phyloP scores from a whole-genome alignment of 129 eudicot genomes.

The Escallonia rubra region DNA sequence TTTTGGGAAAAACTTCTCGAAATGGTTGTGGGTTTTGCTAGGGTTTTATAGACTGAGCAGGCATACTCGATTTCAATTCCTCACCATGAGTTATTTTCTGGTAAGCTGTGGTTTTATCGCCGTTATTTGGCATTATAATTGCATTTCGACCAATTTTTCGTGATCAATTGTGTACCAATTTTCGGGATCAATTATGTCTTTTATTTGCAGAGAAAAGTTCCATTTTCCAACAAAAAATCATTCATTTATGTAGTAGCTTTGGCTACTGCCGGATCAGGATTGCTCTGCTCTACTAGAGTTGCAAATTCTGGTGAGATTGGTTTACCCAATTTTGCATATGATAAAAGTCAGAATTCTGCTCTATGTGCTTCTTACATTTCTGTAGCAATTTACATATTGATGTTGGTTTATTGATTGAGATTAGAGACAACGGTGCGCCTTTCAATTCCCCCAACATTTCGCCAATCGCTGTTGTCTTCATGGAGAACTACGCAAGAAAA shows the following conservation, averaged over 20 bases:
- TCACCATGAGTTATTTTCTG: no score
- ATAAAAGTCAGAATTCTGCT: no score
- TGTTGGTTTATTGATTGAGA: conserved; percentile 8
- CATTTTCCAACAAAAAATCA: conserved; percentile 19
- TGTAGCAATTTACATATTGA: conserved; percentile 9
- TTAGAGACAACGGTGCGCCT: conserved; percentile 37
- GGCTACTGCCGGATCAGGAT: conserved; percentile 59
- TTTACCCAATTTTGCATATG: background rate
- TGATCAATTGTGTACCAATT: background rate
- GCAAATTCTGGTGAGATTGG: conserved; percentile 33
- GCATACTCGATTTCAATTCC: no score
- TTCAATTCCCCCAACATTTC: conserved; percentile 25
- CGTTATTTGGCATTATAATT: no score
- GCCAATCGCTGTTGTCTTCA: conserved; percentile 24
- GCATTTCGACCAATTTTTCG: background rate
- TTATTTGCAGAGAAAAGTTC: conserved; percentile 38
- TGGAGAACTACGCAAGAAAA: conserved; percentile 28
- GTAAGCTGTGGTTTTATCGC: no score
- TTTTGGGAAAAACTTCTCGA: no score
- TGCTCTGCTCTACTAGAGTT: conserved; percentile 22
- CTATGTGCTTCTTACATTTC: conserved; percentile 4
- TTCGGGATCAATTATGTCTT: background rate
- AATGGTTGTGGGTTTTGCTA: no score
- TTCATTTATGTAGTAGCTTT: conserved; percentile 42
- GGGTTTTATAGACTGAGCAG: no score